Conservation (phyloP, 768 basidiomycete genomes). For the Asterophora parasitica region DNA sequence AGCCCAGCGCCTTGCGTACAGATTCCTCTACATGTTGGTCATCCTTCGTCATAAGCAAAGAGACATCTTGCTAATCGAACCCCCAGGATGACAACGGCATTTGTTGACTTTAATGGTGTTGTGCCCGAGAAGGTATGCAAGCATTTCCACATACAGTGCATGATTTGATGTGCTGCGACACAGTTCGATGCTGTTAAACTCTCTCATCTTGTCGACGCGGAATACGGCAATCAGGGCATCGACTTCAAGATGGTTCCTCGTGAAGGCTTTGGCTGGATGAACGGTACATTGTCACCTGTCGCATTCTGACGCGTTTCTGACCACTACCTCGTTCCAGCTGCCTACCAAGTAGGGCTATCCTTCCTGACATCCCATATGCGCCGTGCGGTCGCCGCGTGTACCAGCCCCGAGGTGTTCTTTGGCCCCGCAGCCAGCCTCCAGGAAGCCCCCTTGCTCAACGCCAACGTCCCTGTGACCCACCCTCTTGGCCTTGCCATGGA, state of each 20-base stretch:
- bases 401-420: slow-evolving; percentile 89
- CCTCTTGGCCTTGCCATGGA: slow-evolving; percentile 66
- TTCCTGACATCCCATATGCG: slow-evolving; percentile 94
- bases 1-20: slow-evolving; percentile 87
- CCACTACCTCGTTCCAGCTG: slow-evolving; percentile 44
- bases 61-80: background rate
- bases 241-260: slow-evolving; percentile 98
- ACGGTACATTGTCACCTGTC: slow-evolving; percentile 43
- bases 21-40: slow-evolving; percentile 92
- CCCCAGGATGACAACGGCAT: slow-evolving; percentile 86
- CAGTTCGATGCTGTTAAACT: slow-evolving; percentile 95
- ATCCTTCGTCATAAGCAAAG: background rate
- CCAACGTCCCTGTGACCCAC: slow-evolving; percentile 40
- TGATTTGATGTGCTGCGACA: background rate
- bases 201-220: slow-evolving; percentile 94
- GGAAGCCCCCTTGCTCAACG: slow-evolving; percentile 27
- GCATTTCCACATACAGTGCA: slow-evolving; percentile 3
- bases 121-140: slow-evolving; percentile 87
- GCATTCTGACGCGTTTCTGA: background rate
- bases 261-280: slow-evolving; percentile 99
- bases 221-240: slow-evolving; percentile 93
- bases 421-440: slow-evolving; percentile 41
- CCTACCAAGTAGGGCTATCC: slow-evolving; percentile 94
- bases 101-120: slow-evolving; percentile 96
- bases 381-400: slow-evolving; percentile 92